phyloP scores from a whole-genome alignment of 108 stramenopile genomes.

The Cyclotella atomus region DNA sequence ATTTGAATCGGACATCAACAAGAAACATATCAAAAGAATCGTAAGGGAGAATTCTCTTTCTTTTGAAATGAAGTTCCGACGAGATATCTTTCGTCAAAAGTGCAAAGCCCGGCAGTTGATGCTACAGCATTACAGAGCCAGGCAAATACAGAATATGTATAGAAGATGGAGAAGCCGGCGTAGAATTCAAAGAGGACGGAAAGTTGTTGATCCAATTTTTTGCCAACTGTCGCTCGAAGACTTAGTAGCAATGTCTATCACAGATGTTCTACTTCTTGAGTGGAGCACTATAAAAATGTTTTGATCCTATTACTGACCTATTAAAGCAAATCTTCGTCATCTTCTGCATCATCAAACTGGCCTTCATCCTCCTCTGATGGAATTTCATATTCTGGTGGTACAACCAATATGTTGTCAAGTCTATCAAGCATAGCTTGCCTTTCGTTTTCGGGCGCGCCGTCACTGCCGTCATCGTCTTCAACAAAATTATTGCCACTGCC shows the following conservation, averaged over 20 bases:
- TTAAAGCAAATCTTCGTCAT: slow-evolving; percentile 49
- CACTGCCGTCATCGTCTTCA: slow-evolving; percentile 31
- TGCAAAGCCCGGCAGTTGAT: slow-evolving; percentile 28
- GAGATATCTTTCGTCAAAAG: background rate
- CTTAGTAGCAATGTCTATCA: background rate
- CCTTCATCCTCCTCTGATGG: slow-evolving; percentile 47
- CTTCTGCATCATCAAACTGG: slow-evolving; percentile 72
- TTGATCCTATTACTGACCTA: no score
- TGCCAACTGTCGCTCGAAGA: background rate
- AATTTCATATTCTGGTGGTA: slow-evolving; percentile 68
- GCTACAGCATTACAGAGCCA: slow-evolving; percentile 26
- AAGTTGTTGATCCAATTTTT: slow-evolving; percentile 13
- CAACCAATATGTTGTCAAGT: slow-evolving; percentile 55
- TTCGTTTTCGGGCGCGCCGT: slow-evolving; percentile 15
- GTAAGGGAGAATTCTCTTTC: slow-evolving; percentile 26
- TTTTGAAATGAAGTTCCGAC: slow-evolving; percentile 15
- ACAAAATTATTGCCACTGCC: slow-evolving; percentile 45
- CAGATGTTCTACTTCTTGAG: no score
- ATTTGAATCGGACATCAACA: slow-evolving; percentile 15
- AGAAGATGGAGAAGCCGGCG: slow-evolving; percentile 19
- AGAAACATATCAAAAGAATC: slow-evolving; percentile 21
- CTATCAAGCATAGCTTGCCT: slow-evolving; percentile 26
- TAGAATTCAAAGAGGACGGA: slow-evolving; percentile 1
- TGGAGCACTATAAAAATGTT: background rate
- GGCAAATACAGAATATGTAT: slow-evolving; percentile 30